Conservation (phyloP, 768 basidiomycete genomes). For the Russula olivacea region DNA sequence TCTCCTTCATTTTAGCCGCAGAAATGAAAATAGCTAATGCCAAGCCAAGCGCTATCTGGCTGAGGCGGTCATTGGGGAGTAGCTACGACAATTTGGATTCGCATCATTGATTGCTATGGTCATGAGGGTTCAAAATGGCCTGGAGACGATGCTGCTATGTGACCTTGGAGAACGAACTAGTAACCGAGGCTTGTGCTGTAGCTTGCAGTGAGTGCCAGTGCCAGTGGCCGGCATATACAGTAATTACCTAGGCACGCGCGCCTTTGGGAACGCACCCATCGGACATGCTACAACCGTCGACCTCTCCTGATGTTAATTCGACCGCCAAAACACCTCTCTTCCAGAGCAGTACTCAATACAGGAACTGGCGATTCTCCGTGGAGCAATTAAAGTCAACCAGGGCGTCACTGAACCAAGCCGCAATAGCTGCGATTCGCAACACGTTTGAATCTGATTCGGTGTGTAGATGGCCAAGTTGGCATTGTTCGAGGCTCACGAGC, state of each 20-base stretch:
- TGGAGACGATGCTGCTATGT: no score
- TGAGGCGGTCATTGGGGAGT: not conserved
- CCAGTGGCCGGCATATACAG: no score
- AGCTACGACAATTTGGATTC: no score
- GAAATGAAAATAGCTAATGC: not conserved
- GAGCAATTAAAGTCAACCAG: conserved; percentile 58
- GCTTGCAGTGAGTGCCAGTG: no score
- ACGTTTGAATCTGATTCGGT: conserved; percentile 82
- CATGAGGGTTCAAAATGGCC: no score
- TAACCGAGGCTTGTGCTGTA: no score
- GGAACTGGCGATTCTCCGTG: conserved; percentile 84
- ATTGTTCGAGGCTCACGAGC: not conserved
- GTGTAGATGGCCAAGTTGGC: conserved; percentile 25
- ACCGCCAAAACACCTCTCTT: conserved; percentile 47
- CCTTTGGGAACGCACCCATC: not conserved
- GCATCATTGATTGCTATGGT: no score
- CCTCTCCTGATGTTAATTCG: conserved; percentile 3
- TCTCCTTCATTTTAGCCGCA: not conserved
- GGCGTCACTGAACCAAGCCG: conserved; percentile 61
- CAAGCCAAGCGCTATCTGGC: not conserved
- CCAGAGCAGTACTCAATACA: conserved; percentile 74
- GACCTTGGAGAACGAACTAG: no score
- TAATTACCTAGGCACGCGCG: no score
- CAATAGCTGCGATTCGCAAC: conserved; percentile 67
- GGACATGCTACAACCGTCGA: conserved; percentile 14